These are phyloP conservation scores for Saraca asoca DNA, from an alignment of 331 rosid genomes.

Conservation along the genomic window DNA sequence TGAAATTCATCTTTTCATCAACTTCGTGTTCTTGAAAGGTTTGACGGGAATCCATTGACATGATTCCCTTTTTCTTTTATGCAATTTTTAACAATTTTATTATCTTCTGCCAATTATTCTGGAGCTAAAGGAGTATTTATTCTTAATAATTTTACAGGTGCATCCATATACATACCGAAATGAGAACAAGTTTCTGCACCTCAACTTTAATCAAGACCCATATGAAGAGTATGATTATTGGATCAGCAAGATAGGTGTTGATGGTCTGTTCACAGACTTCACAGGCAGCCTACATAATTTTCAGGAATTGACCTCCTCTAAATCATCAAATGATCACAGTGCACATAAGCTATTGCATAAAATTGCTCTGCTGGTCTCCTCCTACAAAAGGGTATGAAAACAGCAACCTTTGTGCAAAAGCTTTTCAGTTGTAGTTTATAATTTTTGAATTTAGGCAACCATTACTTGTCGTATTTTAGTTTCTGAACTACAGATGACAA, in stretches of 20 bases:
- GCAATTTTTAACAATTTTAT: constrained; percentile 14
- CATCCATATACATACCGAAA: constrained; percentile 90
- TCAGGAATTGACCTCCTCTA: constrained; percentile 55
- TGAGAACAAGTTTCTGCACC: constrained; percentile 62
- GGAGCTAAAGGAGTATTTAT: constrained; percentile 16
- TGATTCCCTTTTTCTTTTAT: neutral
- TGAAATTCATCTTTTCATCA: neutral
- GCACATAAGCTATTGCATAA: constrained; percentile 64
- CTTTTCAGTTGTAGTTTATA: neutral
- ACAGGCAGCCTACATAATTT: constrained; percentile 76
- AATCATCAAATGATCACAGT: constrained; percentile 12
- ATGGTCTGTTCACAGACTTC: constrained; percentile 92
- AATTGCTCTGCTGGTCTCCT: constrained; percentile 55
- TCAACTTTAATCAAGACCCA: constrained; percentile 76
- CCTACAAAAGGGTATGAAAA: constrained; percentile 25
- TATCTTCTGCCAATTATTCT: constrained; percentile 9
- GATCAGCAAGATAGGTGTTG: constrained; percentile 77
- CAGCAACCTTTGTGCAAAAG: neutral
- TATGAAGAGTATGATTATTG: constrained; percentile 75
- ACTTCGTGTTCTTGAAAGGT: too few species aligned
- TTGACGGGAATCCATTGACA: too few species aligned
- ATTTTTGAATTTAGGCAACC: too few species aligned
- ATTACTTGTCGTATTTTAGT: too few species aligned
- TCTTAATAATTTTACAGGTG: constrained; percentile 56
- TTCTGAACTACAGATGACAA: too few species aligned